Percentiles rank a stretch among this genome's conserved stretches.
Conservation (phyloP, 2,329 filamentous ascomycete genomes). For the Fusarium sulawesiense region DNA sequence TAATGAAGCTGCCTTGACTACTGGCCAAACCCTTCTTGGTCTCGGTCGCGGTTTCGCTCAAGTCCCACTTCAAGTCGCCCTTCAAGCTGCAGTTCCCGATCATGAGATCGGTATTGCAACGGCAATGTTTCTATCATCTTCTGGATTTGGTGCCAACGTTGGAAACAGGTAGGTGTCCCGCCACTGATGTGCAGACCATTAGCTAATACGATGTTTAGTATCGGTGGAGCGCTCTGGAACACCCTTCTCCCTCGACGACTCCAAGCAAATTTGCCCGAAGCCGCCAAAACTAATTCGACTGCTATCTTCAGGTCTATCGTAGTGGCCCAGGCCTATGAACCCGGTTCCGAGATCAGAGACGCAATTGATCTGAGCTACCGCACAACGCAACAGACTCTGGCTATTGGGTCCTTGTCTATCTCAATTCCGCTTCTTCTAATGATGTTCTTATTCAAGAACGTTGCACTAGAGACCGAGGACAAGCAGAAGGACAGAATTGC, state of each 20-base stretch:
- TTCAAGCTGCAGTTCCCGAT: slow-evolving; percentile 18
- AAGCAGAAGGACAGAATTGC: background rate
- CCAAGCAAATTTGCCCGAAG: background rate
- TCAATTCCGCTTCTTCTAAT: slow-evolving; percentile 24
- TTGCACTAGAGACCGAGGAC: slow-evolving; percentile 25
- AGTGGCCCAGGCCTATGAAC: slow-evolving; percentile 30
- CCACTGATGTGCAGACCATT: too few relatives aligned
- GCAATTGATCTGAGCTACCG: slow-evolving; percentile 36
- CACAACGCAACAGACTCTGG: slow-evolving; percentile 34
- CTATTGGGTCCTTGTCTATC: slow-evolving; percentile 30
- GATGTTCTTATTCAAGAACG: slow-evolving; percentile 35
- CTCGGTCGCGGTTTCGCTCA: slow-evolving; percentile 29
- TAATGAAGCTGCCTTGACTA: slow-evolving; percentile 24
- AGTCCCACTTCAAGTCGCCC: slow-evolving; percentile 10
- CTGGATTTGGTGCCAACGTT: slow-evolving; percentile 31
- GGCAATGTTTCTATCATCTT: slow-evolving; percentile 30
- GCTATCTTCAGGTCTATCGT: slow-evolving; percentile 45
- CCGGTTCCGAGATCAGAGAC: slow-evolving; percentile 6
- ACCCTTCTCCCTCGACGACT: background rate
- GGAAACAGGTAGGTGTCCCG: background rate
- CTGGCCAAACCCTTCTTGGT: slow-evolving; percentile 26
- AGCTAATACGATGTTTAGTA: too few relatives aligned
- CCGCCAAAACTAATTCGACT: slow-evolving; percentile 16
- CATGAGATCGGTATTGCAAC: slow-evolving; percentile 28
- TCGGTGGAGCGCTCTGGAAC: background rate